Evolutionary conservation across 116 monocot genomes (phyloP).

Genomic region (Dioscorea cayenensis): DNA sequence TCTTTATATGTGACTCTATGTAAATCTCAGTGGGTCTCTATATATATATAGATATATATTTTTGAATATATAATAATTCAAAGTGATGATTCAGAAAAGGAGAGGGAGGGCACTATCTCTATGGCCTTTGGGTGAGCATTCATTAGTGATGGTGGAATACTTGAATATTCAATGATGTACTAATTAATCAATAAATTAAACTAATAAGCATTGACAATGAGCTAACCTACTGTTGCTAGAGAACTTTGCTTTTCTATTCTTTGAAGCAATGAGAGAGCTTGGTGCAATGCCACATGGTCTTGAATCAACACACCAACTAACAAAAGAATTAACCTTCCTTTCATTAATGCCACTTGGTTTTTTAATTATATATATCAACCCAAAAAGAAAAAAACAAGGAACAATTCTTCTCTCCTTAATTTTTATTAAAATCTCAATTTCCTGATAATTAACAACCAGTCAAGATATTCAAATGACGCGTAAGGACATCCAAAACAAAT

Average conservation of each 20-base stretch:
- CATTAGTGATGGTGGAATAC: constrained; percentile 9
- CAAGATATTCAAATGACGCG: no score
- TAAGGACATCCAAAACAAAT: no score
- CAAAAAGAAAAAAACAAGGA: no score
- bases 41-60: no score
- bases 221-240: not conserved
- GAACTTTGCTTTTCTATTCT: not conserved
- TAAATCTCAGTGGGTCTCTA: constrained; percentile 1
- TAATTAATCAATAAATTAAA: not conserved
- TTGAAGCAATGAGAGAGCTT: not conserved
- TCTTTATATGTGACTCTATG: constrained; percentile 1
- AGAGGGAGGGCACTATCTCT: constrained; percentile 22
- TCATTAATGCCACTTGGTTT: no score
- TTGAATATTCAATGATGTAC: not conserved
- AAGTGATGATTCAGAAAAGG: constrained; percentile 3
- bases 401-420: no score
- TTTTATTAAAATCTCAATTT: no score
- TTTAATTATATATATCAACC: no score
- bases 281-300: not conserved
- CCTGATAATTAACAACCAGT: no score
- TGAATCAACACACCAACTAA: not conserved
- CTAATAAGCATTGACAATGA: not conserved
- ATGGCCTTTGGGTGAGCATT: constrained; percentile 4
- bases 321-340: no score
- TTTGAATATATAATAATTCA: not conserved